Percentiles rank a stretch among this genome's conserved stretches.
phyloP scores from a whole-genome alignment of 257 asterid species.

The Anisodus acutangulus region DNA sequence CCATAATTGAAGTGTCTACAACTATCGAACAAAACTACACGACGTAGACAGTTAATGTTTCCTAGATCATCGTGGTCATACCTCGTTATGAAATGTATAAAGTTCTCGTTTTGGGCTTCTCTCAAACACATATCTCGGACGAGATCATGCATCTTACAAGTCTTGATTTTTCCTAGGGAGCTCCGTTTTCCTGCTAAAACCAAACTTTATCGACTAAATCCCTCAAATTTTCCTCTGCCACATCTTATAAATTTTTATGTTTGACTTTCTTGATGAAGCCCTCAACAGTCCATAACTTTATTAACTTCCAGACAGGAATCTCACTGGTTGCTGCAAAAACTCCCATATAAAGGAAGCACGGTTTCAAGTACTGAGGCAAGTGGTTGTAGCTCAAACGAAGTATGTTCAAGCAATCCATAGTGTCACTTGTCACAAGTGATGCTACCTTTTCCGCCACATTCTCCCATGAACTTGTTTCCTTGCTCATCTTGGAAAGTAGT shows the following conservation, averaged over 20 bases:
- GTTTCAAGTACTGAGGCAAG: slow-evolving; percentile 23
- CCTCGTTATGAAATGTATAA: neutral
- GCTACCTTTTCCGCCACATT: neutral
- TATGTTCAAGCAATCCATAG: neutral
- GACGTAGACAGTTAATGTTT: neutral
- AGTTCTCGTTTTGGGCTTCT: neutral
- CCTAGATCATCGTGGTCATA: neutral
- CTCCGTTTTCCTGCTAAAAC: neutral
- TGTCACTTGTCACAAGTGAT: neutral
- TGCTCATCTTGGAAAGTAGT: neutral
- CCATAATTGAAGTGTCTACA: too few species aligned
- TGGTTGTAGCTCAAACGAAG: slow-evolving; percentile 20
- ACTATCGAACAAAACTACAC: neutral
- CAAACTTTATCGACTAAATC: neutral
- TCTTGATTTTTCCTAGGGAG: neutral
- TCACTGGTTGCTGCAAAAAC: neutral
- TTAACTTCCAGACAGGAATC: neutral
- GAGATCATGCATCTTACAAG: slow-evolving; percentile 8
- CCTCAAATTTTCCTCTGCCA: neutral
- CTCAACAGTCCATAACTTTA: neutral
- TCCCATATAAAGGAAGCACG: slow-evolving; percentile 20
- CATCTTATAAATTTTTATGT: neutral
- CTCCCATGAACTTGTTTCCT: slow-evolving; percentile 3
- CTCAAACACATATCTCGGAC: neutral
- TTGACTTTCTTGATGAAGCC: neutral